A percentile compares a stretch with the other conserved stretches of the same genome.
These are phyloP conservation scores for Craspedostauros australis DNA, from an alignment of 108 stramenopile genomes.

Conservation along the genomic window DNA sequence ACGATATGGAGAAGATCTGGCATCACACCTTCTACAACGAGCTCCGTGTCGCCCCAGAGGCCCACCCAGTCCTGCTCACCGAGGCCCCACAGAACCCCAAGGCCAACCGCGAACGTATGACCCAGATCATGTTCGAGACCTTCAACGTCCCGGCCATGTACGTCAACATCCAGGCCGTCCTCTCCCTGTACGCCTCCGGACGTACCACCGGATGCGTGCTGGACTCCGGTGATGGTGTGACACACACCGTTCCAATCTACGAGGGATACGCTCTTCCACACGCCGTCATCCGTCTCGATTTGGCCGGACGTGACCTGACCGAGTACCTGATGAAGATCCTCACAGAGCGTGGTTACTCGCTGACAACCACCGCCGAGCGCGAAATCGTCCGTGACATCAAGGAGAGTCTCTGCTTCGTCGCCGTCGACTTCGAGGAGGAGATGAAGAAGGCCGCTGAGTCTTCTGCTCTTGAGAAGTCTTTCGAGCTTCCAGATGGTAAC, in stretches of 20 bases:
- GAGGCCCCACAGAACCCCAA: slow-evolving; percentile 98
- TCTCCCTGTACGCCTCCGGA: slow-evolving; percentile 79
- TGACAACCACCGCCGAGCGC: slow-evolving; percentile 80
- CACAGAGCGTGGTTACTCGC: slow-evolving; percentile 76
- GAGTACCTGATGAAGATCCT: slow-evolving; percentile 86
- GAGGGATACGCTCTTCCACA: slow-evolving; percentile 90
- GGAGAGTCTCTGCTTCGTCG: slow-evolving; percentile 75
- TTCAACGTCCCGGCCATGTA: slow-evolving; percentile 99
- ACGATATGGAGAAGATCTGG: slow-evolving; percentile 93
- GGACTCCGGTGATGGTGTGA: slow-evolving; percentile 80
- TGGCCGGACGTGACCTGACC: slow-evolving; percentile 83
- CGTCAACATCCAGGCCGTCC: slow-evolving; percentile 95
- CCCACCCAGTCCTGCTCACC: slow-evolving; percentile 95
- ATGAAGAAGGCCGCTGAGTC: slow-evolving; percentile 81
- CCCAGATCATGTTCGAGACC: slow-evolving; percentile 99
- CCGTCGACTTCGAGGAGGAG: slow-evolving; percentile 78
- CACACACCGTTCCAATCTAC: slow-evolving; percentile 88
- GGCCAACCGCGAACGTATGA: slow-evolving; percentile 96
- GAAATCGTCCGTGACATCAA: slow-evolving; percentile 84
- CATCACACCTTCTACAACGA: slow-evolving; percentile 92
- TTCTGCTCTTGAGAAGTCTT: slow-evolving; percentile 75
- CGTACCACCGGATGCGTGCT: slow-evolving; percentile 88
- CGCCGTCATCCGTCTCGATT: slow-evolving; percentile 77
- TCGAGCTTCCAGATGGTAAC: slow-evolving; percentile 80
- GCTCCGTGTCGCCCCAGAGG: slow-evolving; percentile 84